Percentiles rank a stretch among this genome's conserved stretches.
phyloP scores from a whole-genome alignment of 768 basidiomycete genomes.

The Pleurotus cornucopiae region DNA sequence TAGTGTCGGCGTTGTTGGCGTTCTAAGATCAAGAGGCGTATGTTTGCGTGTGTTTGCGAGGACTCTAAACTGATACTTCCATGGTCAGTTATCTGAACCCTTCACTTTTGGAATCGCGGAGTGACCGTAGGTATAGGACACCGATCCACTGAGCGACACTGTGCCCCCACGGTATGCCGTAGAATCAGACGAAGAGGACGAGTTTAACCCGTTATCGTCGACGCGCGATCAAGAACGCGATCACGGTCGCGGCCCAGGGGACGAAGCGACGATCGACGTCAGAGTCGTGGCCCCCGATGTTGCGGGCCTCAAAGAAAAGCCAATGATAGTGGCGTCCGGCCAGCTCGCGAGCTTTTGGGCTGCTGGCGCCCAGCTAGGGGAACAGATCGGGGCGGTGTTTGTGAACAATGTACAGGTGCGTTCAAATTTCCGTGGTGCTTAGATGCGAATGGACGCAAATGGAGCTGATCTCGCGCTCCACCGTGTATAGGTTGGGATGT shows the following conservation, averaged over 20 bases:
- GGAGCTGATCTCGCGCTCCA: background rate
- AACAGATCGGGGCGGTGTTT: conserved; percentile 42
- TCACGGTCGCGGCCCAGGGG: conserved; percentile 11
- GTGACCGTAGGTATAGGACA: conserved; percentile 28
- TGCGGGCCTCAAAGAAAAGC: conserved; percentile 4
- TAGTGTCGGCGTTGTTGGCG: too few species aligned
- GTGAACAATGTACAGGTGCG: conserved; percentile 45
- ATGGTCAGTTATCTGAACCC: too few species aligned
- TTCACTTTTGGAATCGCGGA: too few species aligned
- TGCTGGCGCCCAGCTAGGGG: conserved; percentile 44
- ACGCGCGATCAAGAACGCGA: conserved; percentile 11
- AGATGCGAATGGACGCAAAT: too few species aligned
- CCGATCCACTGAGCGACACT: conserved; percentile 52
- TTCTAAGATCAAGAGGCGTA: background rate
- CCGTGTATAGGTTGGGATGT: conserved; percentile 39
- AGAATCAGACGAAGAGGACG: conserved; percentile 70
- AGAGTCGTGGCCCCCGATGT: conserved; percentile 33
- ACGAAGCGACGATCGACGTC: conserved; percentile 18
- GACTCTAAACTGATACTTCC: background rate
- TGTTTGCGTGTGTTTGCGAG: background rate
- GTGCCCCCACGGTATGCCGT: conserved; percentile 56
- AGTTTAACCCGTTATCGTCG: conserved; percentile 39
- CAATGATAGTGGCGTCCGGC: conserved; percentile 43
- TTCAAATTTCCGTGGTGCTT: background rate
- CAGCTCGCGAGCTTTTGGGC: conserved; percentile 48